Conservation (phyloP, 805 yeast genomes). For the Saturnispora kantuleensis region DNA sequence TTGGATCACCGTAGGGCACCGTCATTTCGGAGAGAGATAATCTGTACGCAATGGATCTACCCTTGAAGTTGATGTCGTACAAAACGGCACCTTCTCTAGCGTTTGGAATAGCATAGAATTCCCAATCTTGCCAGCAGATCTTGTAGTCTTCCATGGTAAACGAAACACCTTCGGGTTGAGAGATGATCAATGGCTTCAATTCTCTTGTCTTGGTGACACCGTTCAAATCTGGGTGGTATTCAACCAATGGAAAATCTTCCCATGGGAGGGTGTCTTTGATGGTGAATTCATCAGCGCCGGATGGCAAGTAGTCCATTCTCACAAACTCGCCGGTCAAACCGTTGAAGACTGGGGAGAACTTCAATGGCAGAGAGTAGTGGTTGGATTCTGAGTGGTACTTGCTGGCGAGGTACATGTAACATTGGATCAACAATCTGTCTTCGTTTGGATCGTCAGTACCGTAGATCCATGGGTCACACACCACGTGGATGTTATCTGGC, state of each 20-base stretch:
- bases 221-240: conserved; percentile 64
- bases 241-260: conserved; percentile 51
- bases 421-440: conserved; percentile 54
- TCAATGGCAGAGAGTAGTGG: conserved; percentile 66
- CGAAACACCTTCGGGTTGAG: conserved; percentile 76
- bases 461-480: conserved; percentile 79
- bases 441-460: conserved; percentile 62
- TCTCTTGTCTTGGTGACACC: conserved; percentile 42
- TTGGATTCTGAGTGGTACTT: conserved; percentile 62
- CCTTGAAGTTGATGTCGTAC: conserved; percentile 65
- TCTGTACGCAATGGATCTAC: conserved; percentile 67
- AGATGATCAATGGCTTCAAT: conserved; percentile 57
- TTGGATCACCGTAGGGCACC: conserved; percentile 80
- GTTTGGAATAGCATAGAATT: conserved; percentile 58
- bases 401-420: conserved; percentile 62
- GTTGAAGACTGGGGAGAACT: conserved; percentile 66
- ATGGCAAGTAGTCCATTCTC: conserved; percentile 66
- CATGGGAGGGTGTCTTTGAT: conserved; percentile 48
- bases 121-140: conserved; percentile 79
- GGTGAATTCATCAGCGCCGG: conserved; percentile 58
- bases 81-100: conserved; percentile 74
- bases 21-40: conserved; percentile 74
- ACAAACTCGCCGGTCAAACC: conserved; percentile 48
- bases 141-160: conserved; percentile 50
- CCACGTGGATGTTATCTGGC: conserved; percentile 43